Conservation (phyloP, 805 yeast species). For the Wickerhamiella bombiphila region DNA sequence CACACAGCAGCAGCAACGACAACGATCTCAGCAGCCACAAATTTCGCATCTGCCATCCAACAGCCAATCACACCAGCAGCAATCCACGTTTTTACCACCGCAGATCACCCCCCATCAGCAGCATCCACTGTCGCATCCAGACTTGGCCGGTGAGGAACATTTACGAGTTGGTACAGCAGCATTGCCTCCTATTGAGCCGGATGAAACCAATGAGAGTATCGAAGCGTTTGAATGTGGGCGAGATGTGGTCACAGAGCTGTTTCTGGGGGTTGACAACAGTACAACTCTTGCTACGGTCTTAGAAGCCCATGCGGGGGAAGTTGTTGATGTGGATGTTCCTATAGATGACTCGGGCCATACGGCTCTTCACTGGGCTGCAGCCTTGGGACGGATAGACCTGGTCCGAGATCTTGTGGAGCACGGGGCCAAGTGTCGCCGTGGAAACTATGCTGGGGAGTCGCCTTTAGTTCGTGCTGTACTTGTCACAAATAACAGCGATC, state of each 20-base stretch:
- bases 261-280: conserved; percentile 12
- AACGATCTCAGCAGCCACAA: not conserved
- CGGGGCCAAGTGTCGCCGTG: conserved; percentile 53
- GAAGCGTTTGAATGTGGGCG: conserved; percentile 8
- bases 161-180: conserved; percentile 3
- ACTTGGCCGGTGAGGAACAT: not conserved
- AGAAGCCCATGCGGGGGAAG: conserved; percentile 19
- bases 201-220: not conserved
- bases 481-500: conserved; percentile 72
- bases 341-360: conserved; percentile 91
- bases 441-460: conserved; percentile 78
- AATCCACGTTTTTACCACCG: not conserved
- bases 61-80: not conserved
- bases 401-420: conserved; percentile 53
- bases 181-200: conserved; percentile 8
- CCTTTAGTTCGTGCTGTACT: conserved; percentile 71
- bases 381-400: conserved; percentile 62
- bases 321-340: conserved; percentile 50
- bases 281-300: conserved; percentile 11
- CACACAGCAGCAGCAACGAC: not conserved
- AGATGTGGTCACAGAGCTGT: conserved; percentile 16
- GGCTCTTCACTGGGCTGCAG: conserved; percentile 90
- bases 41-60: not conserved
- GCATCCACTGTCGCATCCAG: not conserved
- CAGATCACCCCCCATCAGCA: not conserved